Evolutionary conservation across 1,284 basidiomycete genomes (phyloP).

Genomic region (Marasmius oreades): DNA sequence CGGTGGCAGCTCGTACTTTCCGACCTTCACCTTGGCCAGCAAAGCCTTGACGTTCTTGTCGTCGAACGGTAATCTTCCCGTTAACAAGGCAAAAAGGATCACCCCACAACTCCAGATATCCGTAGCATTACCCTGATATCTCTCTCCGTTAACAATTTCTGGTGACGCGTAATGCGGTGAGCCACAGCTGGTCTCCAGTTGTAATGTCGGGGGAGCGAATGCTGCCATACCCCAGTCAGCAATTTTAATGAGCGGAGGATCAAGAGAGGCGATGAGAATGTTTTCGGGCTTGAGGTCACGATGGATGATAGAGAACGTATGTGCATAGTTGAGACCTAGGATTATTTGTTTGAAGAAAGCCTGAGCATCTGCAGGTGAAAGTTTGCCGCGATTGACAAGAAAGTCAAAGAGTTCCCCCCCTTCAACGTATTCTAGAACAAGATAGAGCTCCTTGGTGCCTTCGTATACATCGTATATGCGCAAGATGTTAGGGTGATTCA

Average conservation of each 20-base stretch:
- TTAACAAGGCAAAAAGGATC: conserved; percentile 98
- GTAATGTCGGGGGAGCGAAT: conserved; percentile 73
- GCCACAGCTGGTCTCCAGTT: conserved; percentile 96
- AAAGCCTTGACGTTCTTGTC: conserved; percentile 82
- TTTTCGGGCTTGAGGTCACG: conserved; percentile 99
- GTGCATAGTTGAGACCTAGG: conserved; percentile 95
- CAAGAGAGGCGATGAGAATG: conserved; percentile 82
- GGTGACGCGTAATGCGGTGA: conserved; percentile 98
- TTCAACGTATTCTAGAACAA: conserved; percentile 96
- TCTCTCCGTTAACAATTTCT: conserved; percentile 94
- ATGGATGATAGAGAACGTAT: conserved; percentile 98
- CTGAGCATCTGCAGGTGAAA: conserved; percentile 82
- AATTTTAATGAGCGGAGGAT: conserved; percentile 89
- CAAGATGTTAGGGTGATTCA: conserved; percentile 97
- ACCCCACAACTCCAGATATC: conserved; percentile 99
- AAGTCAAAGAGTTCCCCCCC: conserved; percentile 99
- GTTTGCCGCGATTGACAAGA: conserved; percentile 85
- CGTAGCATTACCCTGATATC: conserved; percentile 90
- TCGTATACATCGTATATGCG: conserved; percentile 98
- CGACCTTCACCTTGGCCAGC: conserved; percentile 87
- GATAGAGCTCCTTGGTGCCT: conserved; percentile 87
- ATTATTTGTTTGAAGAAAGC: conserved; percentile 98
- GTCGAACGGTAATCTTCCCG: conserved; percentile 95
- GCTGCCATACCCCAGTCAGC: conserved; percentile 99
- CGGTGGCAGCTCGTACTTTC: conserved; percentile 79